Conservation (phyloP, 2,329 filamentous ascomycete species). For the Aspergillus udagawae region DNA sequence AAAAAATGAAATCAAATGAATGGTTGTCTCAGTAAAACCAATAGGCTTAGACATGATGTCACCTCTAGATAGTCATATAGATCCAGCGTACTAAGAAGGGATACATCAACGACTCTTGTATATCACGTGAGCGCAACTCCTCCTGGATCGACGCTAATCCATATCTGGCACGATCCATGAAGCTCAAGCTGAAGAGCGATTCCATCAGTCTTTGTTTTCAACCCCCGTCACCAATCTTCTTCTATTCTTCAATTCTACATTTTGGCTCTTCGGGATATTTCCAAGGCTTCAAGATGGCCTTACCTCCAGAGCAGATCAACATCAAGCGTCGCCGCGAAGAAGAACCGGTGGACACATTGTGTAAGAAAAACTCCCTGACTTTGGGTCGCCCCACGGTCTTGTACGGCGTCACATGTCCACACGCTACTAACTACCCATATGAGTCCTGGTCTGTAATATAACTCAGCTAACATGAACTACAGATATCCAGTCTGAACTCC, state of each 20-base stretch:
- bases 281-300: constrained; percentile 31
- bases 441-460: neutral
- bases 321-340: constrained; percentile 57
- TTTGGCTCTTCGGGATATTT: neutral
- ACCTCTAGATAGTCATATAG: neutral
- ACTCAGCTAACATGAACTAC: constrained; percentile 7
- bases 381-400: constrained; percentile 8
- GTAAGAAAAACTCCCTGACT: constrained; percentile 28
- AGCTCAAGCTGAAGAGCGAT: constrained; percentile 2
- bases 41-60: neutral
- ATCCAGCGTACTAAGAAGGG: neutral
- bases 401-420: neutral
- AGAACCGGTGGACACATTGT: constrained; percentile 53
- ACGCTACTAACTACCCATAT: neutral
- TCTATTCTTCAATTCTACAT: neutral
- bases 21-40: neutral
- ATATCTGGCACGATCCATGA: constrained; percentile 1
- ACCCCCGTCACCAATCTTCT: neutral
- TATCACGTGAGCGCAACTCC: constrained; percentile 1
- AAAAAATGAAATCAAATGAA: constrained; percentile 11
- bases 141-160: neutral
- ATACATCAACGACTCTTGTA: neutral
- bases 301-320: constrained; percentile 48
- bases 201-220: constrained; percentile 1
- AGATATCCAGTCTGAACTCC: constrained; percentile 45